Conservation (phyloP, 345 rosid species). For the Trapa incisa region DNA sequence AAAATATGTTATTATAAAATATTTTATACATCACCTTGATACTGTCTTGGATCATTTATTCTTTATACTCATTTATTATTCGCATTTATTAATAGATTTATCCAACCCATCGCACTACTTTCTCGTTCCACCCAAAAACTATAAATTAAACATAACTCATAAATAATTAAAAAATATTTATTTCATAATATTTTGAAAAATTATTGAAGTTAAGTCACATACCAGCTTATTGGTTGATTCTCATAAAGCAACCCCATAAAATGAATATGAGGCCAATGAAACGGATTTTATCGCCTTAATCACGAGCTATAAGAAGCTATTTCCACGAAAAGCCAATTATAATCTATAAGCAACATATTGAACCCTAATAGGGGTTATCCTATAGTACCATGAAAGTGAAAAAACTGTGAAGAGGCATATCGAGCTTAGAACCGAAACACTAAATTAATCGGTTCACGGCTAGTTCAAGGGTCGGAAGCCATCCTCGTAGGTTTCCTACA, state of each 20-base stretch:
- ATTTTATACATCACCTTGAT: too few species aligned
- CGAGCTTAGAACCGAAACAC: conserved; percentile 12
- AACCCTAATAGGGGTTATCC: conserved; percentile 27
- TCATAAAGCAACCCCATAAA: neutral
- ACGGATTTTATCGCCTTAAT: neutral
- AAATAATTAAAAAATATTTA: too few species aligned
- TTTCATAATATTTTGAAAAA: too few species aligned
- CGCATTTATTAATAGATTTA: too few species aligned
- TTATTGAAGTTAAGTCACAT: too few species aligned
- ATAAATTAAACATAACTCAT: too few species aligned
- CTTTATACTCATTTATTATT: too few species aligned
- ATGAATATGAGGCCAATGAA: neutral
- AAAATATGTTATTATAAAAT: too few species aligned
- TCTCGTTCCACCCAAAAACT: too few species aligned
- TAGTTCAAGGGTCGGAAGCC: neutral
- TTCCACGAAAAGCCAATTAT: conserved; percentile 3
- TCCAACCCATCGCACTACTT: too few species aligned
- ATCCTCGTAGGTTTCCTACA: conserved; percentile 6
- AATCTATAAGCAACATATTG: conserved; percentile 10
- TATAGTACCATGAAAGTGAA: conserved; percentile 11
- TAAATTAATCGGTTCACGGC: conserved; percentile 15
- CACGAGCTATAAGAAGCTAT: conserved; percentile 10
- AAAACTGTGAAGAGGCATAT: conserved; percentile 7
- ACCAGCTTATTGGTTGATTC: neutral
- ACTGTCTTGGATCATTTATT: too few species aligned